Percentiles rank a stretch among this genome's conserved stretches.
Conservation (phyloP, 2,329 filamentous ascomycete genomes). For the Sclerotinia nivalis region DNA sequence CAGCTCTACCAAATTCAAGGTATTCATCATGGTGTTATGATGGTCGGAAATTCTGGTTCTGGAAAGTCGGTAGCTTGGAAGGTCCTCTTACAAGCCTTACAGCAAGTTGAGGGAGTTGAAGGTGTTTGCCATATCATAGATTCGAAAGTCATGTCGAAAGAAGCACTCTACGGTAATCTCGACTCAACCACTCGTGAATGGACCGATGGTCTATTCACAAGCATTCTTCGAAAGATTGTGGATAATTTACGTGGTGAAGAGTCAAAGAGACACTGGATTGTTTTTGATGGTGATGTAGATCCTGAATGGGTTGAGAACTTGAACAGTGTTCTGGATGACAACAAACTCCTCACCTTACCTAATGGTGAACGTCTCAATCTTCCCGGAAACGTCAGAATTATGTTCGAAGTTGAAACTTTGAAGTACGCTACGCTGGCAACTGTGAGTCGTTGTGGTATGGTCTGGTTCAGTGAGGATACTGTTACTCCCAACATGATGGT, state of each 20-base stretch:
- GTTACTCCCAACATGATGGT: constrained; percentile 94
- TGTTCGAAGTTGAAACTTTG: constrained; percentile 98
- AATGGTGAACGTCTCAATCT: constrained; percentile 97
- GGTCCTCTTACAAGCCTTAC: constrained; percentile 84
- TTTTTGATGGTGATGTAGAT: constrained; percentile 98
- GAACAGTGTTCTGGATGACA: constrained; percentile 99
- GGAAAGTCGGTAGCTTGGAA: constrained; percentile 97
- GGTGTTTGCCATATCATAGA: constrained; percentile 97
- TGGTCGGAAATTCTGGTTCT: constrained; percentile 97
- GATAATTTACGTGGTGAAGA: constrained; percentile 98
- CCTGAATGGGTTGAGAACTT: constrained; percentile 99
- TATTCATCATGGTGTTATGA: constrained; percentile 99
- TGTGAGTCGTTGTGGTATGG: constrained; percentile 99
- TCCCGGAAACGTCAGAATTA: constrained; percentile 92
- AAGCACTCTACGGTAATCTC: constrained; percentile 91
- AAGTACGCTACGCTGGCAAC: constrained; percentile 97
- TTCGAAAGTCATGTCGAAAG: constrained; percentile 99
- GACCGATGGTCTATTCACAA: constrained; percentile 98
- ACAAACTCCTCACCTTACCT: constrained; percentile 93
- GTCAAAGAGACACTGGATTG: constrained; percentile 96
- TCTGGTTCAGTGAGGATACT: constrained; percentile 99
- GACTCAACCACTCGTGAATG: constrained; percentile 97
- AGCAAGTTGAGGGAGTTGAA: constrained; percentile 86
- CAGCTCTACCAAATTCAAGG: constrained; percentile 98
- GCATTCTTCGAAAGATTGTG: constrained; percentile 95